phyloP scores from a whole-genome alignment of 192 early-diverging fungal species.

The Entomortierella parvispora region DNA sequence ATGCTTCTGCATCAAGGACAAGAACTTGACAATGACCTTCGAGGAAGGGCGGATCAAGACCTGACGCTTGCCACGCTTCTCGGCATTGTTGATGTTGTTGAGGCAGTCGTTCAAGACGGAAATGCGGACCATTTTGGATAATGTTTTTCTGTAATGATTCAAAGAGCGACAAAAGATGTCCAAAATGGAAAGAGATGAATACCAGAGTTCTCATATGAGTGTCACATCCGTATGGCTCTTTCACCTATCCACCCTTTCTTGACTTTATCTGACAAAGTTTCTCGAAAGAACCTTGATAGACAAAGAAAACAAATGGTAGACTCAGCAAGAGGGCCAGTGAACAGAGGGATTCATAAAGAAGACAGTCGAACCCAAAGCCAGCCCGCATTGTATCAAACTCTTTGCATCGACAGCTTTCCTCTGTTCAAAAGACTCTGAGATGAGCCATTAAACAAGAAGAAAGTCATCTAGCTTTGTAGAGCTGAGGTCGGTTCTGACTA shows the following conservation, averaged over 20 bases:
- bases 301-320: constrained; percentile 7
- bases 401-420: neutral
- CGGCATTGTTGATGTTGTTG: constrained; percentile 99
- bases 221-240: constrained; percentile 43
- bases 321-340: constrained; percentile 1
- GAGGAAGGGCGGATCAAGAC: constrained; percentile 96
- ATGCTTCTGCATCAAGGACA: constrained; percentile 99
- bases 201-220: constrained; percentile 55
- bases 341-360: constrained; percentile 53
- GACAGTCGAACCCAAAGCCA: constrained; percentile 31
- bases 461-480: neutral
- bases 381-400: constrained; percentile 44
- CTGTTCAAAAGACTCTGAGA: neutral
- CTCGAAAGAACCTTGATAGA: constrained; percentile 7
- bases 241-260: neutral
- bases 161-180: constrained; percentile 3
- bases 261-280: constrained; percentile 2
- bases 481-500: constrained; percentile 43
- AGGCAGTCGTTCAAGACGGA: constrained; percentile 97
- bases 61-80: constrained; percentile 98
- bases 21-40: constrained; percentile 99
- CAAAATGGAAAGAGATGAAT: constrained; percentile 29
- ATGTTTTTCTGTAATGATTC: constrained; percentile 15
- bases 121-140: constrained; percentile 91
- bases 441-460: neutral